phyloP scores from a whole-genome alignment of 1,284 basidiomycete species.

The Mycosarcoma maydis region DNA sequence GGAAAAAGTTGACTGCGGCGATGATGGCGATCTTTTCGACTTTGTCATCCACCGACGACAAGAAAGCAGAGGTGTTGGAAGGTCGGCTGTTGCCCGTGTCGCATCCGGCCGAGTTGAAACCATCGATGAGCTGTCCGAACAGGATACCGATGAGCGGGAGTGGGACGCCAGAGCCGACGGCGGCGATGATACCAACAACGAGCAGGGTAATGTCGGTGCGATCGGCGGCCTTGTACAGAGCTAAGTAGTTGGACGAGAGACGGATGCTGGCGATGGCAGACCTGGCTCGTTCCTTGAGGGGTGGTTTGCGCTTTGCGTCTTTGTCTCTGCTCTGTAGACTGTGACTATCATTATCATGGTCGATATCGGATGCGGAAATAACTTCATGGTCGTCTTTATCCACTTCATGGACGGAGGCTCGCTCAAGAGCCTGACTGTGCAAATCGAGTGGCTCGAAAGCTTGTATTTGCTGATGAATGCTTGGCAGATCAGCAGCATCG shows the following conservation, averaged over 20 bases:
- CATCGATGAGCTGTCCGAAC: constrained; percentile 59
- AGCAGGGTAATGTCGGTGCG: constrained; percentile 40
- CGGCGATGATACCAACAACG: constrained; percentile 46
- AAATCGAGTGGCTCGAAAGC: background rate
- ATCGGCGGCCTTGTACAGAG: constrained; percentile 36
- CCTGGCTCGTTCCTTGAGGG: constrained; percentile 10
- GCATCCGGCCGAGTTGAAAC: constrained; percentile 55
- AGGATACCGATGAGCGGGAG: constrained; percentile 59
- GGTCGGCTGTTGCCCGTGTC: constrained; percentile 9
- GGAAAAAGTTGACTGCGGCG: constrained; percentile 58
- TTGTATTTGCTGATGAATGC: background rate
- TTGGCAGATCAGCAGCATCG: constrained; percentile 15
- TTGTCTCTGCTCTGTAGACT: constrained; percentile 5
- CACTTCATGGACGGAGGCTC: too few relatives aligned
- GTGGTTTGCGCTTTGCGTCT: background rate
- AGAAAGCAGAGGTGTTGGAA: constrained; percentile 32
- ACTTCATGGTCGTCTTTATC: too few relatives aligned
- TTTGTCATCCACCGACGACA: constrained; percentile 48
- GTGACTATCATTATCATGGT: constrained; percentile 6
- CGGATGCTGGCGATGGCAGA: constrained; percentile 14
- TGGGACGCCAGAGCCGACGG: constrained; percentile 56
- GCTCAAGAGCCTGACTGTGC: background rate
- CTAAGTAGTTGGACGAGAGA: constrained; percentile 50
- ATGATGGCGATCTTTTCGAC: constrained; percentile 54
- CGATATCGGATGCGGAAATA: background rate